phyloP scores from a whole-genome alignment of 2,329 filamentous ascomycete species.

The Ophiostoma piceae region DNA sequence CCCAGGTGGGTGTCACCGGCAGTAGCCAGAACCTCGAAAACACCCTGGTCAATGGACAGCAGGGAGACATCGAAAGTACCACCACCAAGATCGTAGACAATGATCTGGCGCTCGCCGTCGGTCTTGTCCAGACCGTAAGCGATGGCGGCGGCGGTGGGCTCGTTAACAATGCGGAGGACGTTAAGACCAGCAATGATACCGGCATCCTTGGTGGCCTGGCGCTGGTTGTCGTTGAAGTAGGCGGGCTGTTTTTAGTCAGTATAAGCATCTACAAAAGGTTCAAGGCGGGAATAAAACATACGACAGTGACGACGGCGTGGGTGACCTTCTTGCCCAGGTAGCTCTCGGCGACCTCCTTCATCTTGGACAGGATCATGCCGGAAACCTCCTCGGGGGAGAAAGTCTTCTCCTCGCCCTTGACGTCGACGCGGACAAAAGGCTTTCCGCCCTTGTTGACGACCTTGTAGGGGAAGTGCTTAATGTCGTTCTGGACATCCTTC shows the following conservation, averaged over 20 bases:
- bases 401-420: slow-evolving; percentile 48
- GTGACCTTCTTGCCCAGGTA: slow-evolving; percentile 79
- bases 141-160: slow-evolving; percentile 91
- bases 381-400: slow-evolving; percentile 60
- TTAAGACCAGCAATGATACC: slow-evolving; percentile 88
- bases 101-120: slow-evolving; percentile 77
- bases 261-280: not conserved
- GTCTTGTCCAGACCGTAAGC: slow-evolving; percentile 91
- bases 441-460: slow-evolving; percentile 85
- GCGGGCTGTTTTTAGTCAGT: slow-evolving; percentile 50
- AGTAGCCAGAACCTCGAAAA: slow-evolving; percentile 91
- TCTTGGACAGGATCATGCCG: slow-evolving; percentile 57
- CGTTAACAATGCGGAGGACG: slow-evolving; percentile 93
- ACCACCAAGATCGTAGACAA: slow-evolving; percentile 91
- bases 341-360: slow-evolving; percentile 63
- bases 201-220: slow-evolving; percentile 94
- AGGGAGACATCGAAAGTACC: slow-evolving; percentile 94
- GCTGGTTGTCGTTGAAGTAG: slow-evolving; percentile 98
- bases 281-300: slow-evolving; percentile 15
- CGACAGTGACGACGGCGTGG: slow-evolving; percentile 83
- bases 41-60: slow-evolving; percentile 82
- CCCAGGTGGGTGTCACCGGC: slow-evolving; percentile 95
- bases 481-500: slow-evolving; percentile 83
- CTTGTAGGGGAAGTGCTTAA: slow-evolving; percentile 99
- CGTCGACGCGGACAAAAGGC: slow-evolving; percentile 72